Base-by-base conservation (phyloP, 148 eudicot species). In the Cornus florida region DNA sequence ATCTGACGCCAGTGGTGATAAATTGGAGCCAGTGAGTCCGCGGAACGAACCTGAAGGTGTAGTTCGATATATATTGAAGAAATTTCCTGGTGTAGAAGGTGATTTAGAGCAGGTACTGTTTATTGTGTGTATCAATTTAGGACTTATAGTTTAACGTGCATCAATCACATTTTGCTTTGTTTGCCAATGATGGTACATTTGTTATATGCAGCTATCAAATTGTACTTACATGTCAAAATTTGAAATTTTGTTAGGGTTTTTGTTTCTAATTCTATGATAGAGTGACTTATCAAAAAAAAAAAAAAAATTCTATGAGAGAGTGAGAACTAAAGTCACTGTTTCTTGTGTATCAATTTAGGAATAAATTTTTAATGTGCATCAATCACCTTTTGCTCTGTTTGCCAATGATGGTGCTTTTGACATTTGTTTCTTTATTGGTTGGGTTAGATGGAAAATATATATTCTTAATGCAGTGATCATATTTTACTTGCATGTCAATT, bases 81-180 rank as follows among this genome's bases (percentile, higher is more conserved):
- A 93, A 78, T 95, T 95, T 77, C 97, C 99, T 38, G 90, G 85
- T 7, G 97, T 95, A 75, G 76, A 91, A 70, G 84, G 73, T 32
- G 99, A 95, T 87, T 89, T 95, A 23, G 85, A 81, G 69, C 88
- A 87, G 92, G 92, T 89, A 79, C 8, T 66, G 20, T 56, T 56
- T 38, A 38, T 76, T 56, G 24, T 46, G 24, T 46, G 24, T 20
- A 20, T 62, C 66, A n/a, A 62, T 62, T 62, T 53, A 53, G 59
- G 7, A 53, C 3, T 11, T 11, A 43, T 53, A 53, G 19, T 19
- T 19, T 62, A 6, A 60, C 14, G 14, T 16, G 65, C 43, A 39
- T 60, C 22, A 60, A 16, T 19, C 5, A 60, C 3, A 19, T 22
- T 10, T 77, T 65, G 13, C 43, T 28, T 32, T 28, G 28, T 28